Evolutionary conservation across 768 basidiomycete genomes (phyloP).

Genomic region (Kwoniella dendrophila): DNA sequence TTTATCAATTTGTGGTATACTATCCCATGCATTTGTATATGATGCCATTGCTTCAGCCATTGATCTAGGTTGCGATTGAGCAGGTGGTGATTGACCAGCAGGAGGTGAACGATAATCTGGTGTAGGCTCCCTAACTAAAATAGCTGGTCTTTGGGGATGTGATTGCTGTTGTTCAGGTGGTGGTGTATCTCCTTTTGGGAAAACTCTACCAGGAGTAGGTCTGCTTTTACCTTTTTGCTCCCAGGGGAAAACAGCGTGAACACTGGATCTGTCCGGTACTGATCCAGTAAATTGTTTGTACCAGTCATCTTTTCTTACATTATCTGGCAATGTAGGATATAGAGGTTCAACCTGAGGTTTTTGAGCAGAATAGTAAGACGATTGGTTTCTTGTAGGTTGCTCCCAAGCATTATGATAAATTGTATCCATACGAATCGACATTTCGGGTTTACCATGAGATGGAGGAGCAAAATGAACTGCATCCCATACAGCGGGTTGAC

Average conservation of each 20-base stretch:
- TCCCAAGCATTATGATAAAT: slow-evolving; percentile 91
- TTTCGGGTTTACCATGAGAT: slow-evolving; percentile 62
- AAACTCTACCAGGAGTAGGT: slow-evolving; percentile 44
- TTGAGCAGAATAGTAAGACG: slow-evolving; percentile 26
- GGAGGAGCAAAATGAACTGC: slow-evolving; percentile 79
- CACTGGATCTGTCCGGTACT: slow-evolving; percentile 70
- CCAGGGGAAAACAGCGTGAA: slow-evolving; percentile 92
- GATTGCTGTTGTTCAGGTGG: slow-evolving; percentile 33
- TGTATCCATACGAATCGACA: slow-evolving; percentile 68
- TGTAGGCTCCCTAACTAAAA: slow-evolving; percentile 25
- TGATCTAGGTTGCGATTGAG: slow-evolving; percentile 62
- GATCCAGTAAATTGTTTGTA: slow-evolving; percentile 53
- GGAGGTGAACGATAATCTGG: slow-evolving; percentile 12
- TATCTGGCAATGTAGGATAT: slow-evolving; percentile 67
- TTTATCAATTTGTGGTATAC: slow-evolving; percentile 73
- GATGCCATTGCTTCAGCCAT: slow-evolving; percentile 58
- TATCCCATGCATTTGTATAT: slow-evolving; percentile 85
- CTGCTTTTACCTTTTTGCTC: slow-evolving; percentile 62
- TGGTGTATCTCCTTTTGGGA: slow-evolving; percentile 57
- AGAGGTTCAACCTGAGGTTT: slow-evolving; percentile 31
- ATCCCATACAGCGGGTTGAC: slow-evolving; percentile 74
- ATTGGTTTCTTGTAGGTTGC: slow-evolving; percentile 57
- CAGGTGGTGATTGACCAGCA: slow-evolving; percentile 29
- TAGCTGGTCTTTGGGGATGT: slow-evolving; percentile 13
- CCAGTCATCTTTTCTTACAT: slow-evolving; percentile 75